Base-by-base conservation (phyloP, 2,329 filamentous ascomycete genomes). In the Cladobotryum mycophilum region DNA sequence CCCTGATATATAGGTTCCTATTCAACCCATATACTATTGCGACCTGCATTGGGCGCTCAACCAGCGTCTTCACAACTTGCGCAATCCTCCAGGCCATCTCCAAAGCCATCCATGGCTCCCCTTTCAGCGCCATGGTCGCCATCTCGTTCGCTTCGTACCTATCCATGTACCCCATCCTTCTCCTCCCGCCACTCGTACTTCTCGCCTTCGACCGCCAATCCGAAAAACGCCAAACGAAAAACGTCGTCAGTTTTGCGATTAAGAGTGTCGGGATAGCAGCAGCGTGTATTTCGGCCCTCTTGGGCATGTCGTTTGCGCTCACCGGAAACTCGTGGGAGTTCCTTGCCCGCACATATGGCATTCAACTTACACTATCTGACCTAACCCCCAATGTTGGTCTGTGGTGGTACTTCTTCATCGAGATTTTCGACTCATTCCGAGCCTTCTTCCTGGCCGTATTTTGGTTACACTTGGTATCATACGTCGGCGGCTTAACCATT, bases 371-470 rank as follows among this genome's bases (percentile, higher is more conserved):
- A 1, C 80, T 99, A 3, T 89, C 90, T 8, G 93, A 99, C 64
- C 77, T 99, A 38, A 95, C 92, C 0, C 93, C 93, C 12, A 99
- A 97, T 58, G 87, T 95, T 30, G 93, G 93, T 1, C 76, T 99
- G 1, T 99, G 93, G 93, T 99, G 93, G 93, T 99, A 99, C 70
- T 99, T 99, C 72, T 97, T 99, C 66, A 95, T 95, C 59, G 92
- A 99, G 66, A 99, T 99, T 84, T 99, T 99, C 67, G 93, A 99
- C 70, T 92, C 91, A 1, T 99, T 99, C 78, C 82, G 93, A 37
- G 85, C 87, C 60, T 99, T 99, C 76, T 99, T 97, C 76, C 80
- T 99, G 3, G 93, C 88, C 49, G 91, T 99, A 45, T 99, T 99
- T 73, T 97, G 95, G 90, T 79, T 99, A 54, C 93, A 99, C 65